A percentile compares a stretch with the other conserved stretches of the same genome.
Evolutionary conservation across 2,329 filamentous ascomycete species (phyloP).

Genomic region (Xylaria sp.): DNA sequence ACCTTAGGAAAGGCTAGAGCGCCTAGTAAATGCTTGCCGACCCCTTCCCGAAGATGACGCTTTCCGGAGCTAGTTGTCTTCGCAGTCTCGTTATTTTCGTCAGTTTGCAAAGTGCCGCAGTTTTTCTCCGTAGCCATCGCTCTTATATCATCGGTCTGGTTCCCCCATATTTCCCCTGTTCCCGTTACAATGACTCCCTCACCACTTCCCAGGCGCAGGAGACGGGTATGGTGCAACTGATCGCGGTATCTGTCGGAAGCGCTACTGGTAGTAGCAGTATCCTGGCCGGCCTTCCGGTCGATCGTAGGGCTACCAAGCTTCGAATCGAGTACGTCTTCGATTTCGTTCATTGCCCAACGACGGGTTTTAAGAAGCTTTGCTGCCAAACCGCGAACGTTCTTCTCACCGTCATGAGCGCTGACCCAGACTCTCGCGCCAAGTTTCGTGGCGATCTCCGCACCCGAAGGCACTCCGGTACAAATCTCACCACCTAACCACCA

Average conservation of each 20-base stretch:
- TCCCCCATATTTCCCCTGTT: slow-evolving; percentile 34
- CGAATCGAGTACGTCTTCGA: slow-evolving; percentile 32
- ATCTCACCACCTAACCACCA: slow-evolving; percentile 59
- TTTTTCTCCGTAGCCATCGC: neutral
- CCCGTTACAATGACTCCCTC: slow-evolving; percentile 40
- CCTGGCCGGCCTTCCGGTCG: too few species aligned
- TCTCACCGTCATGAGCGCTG: slow-evolving; percentile 56
- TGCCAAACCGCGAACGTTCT: slow-evolving; percentile 48
- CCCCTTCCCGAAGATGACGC: too few species aligned
- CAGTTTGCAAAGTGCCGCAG: too few species aligned
- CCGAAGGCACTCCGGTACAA: slow-evolving; percentile 51
- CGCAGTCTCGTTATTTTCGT: too few species aligned
- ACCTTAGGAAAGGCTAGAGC: too few species aligned
- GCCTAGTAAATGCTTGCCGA: too few species aligned
- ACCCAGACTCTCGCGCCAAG: slow-evolving; percentile 55
- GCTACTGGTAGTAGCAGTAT: too few species aligned
- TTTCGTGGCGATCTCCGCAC: slow-evolving; percentile 49
- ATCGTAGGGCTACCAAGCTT: too few species aligned
- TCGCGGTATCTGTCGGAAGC: slow-evolving; percentile 2
- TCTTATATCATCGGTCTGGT: neutral
- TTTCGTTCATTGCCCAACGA: slow-evolving; percentile 41
- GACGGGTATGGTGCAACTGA: slow-evolving; percentile 33
- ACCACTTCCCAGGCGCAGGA: slow-evolving; percentile 39
- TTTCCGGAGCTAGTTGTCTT: too few species aligned
- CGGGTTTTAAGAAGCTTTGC: slow-evolving; percentile 46